Conservation (phyloP, 768 basidiomycete genomes). For the Termitomyces bulborhizus region DNA sequence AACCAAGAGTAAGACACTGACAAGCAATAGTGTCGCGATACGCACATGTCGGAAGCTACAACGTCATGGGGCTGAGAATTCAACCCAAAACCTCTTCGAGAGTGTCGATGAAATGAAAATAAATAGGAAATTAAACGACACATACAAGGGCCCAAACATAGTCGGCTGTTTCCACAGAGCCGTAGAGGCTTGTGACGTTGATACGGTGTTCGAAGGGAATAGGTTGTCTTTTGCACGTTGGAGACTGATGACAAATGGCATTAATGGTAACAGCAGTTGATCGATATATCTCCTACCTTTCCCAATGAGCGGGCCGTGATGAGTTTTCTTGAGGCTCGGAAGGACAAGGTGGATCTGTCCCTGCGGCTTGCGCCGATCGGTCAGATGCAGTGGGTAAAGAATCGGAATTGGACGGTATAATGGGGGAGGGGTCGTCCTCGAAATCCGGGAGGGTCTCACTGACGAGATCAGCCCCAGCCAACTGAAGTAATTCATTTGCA, state of each 20-base stretch:
- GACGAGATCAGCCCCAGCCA: constrained; percentile 39
- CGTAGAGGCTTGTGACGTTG: constrained; percentile 10
- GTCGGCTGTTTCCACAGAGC: constrained; percentile 44
- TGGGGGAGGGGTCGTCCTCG: constrained; percentile 31
- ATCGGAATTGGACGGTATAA: background rate
- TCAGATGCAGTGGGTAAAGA: background rate
- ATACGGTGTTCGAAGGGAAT: constrained; percentile 32
- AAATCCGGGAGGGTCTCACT: constrained; percentile 48
- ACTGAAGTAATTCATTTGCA: constrained; percentile 38
- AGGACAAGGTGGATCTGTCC: background rate
- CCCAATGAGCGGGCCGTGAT: constrained; percentile 13
- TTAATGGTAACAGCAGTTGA: background rate
- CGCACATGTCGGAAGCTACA: constrained; percentile 23
- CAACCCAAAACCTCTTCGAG: constrained; percentile 29
- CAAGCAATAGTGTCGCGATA: background rate
- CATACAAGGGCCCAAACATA: constrained; percentile 57
- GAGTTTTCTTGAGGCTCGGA: constrained; percentile 5
- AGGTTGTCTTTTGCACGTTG: constrained; percentile 37
- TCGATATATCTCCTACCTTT: constrained; percentile 17
- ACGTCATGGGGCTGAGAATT: constrained; percentile 11
- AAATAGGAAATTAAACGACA: background rate
- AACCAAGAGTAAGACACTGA: constrained; percentile 1
- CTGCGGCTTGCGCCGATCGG: background rate
- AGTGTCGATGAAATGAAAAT: background rate
- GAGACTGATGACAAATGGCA: constrained; percentile 23